Conservation (phyloP, 1,284 basidiomycete species). For the Leccinum cinnamomeum region DNA sequence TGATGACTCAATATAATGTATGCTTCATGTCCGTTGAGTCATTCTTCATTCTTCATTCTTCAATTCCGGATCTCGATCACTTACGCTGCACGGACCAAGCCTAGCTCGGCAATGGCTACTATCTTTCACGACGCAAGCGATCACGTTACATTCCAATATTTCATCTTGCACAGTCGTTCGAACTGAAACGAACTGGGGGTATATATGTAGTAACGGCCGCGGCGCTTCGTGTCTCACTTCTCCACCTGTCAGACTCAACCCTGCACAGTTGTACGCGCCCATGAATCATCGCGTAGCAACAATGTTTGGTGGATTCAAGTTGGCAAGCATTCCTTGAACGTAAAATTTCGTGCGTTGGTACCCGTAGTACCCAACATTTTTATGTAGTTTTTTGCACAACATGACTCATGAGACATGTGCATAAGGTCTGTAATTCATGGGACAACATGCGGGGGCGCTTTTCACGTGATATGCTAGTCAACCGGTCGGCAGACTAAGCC, state of each 20-base stretch:
- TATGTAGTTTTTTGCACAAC: background rate
- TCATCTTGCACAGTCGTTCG: background rate
- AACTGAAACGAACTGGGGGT: background rate
- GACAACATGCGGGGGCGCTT: constrained; percentile 50
- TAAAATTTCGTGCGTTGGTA: constrained; percentile 18
- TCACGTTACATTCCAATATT: background rate
- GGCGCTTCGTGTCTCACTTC: background rate
- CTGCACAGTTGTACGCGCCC: background rate
- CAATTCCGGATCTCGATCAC: background rate
- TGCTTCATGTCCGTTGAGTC: background rate
- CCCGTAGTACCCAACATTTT: background rate
- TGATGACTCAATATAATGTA: background rate
- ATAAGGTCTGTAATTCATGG: constrained; percentile 1
- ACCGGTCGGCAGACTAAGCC: constrained; percentile 2
- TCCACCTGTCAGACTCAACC: background rate
- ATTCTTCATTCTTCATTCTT: background rate
- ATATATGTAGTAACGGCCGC: background rate
- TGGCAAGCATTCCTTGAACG: constrained; percentile 13
- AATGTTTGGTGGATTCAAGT: constrained; percentile 1
- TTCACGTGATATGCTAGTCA: constrained; percentile 60
- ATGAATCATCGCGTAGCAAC: constrained; percentile 14
- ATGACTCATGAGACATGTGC: background rate
- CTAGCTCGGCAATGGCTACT: background rate
- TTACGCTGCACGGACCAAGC: background rate
- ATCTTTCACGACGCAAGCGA: background rate